A percentile compares a stretch with the other conserved stretches of the same genome.
Evolutionary conservation across 164 flowering plant species (phyloP).

Genomic region (Protea cynaroides): DNA sequence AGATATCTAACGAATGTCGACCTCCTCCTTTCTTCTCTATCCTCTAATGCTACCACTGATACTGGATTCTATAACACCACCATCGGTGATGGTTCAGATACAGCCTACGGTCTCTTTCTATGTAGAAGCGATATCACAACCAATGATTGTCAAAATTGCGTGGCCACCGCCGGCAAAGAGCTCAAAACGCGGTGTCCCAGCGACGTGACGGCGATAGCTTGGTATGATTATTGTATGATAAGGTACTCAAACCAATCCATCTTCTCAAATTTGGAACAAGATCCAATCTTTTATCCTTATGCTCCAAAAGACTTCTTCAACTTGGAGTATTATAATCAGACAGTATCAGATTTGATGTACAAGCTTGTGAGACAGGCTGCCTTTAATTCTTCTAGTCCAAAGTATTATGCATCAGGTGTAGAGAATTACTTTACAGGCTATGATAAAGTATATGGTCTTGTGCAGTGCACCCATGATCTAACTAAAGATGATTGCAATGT

Average conservation of each 20-base stretch:
- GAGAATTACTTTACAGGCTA: neutral
- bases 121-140: constrained; percentile 16
- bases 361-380: neutral
- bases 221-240: constrained; percentile 13
- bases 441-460: neutral
- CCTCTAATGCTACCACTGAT: neutral
- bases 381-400: neutral
- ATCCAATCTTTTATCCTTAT: too few species aligned
- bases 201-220: constrained; percentile 8
- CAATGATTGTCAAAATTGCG: constrained; percentile 9
- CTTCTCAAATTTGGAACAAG: constrained; percentile 3
- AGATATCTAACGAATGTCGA: too few species aligned
- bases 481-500: neutral
- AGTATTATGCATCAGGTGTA: constrained; percentile 3
- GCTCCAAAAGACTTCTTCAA: neutral
- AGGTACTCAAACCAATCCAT: constrained; percentile 12
- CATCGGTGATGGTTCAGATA: constrained; percentile 5
- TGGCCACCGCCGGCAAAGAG: neutral
- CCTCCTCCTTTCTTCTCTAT: too few species aligned
- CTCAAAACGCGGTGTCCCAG: constrained; percentile 8
- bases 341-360: neutral
- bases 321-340: neutral
- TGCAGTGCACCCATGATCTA: constrained; percentile 13
- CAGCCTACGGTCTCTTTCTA: constrained; percentile 10
- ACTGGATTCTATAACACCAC: constrained; percentile 10